A percentile compares a stretch with the other conserved stretches of the same genome.
These are phyloP conservation scores for Apodospora peruviana DNA, from an alignment of 495 filamentous ascomycete genomes.

Conservation along the genomic window DNA sequence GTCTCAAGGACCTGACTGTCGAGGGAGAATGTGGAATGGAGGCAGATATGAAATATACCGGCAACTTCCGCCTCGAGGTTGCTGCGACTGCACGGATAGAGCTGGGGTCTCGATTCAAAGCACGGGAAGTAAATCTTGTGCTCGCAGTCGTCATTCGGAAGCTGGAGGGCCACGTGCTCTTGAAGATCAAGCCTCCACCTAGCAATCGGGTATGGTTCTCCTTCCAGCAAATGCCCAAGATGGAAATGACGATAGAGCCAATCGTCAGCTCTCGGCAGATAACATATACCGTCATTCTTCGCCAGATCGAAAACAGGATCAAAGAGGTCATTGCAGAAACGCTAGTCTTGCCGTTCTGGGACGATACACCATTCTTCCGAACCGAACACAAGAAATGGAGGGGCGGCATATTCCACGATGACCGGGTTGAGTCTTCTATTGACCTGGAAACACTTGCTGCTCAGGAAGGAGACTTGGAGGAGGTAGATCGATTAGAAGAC, in stretches of 20 bases:
- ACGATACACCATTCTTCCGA: slow-evolving; percentile 84
- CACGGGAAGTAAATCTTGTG: slow-evolving; percentile 81
- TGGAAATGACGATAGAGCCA: slow-evolving; percentile 88
- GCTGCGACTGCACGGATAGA: slow-evolving; percentile 87
- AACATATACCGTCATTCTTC: slow-evolving; percentile 84
- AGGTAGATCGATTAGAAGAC: slow-evolving; percentile 38
- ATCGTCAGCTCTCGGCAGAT: slow-evolving; percentile 94
- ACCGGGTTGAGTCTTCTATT: slow-evolving; percentile 23
- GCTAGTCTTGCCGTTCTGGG: slow-evolving; percentile 90
- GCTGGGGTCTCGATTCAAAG: slow-evolving; percentile 80
- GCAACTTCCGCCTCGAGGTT: slow-evolving; percentile 83
- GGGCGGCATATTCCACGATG: slow-evolving; percentile 81
- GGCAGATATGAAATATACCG: slow-evolving; percentile 79
- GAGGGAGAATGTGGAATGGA: slow-evolving; percentile 85
- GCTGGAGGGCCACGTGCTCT: slow-evolving; percentile 74
- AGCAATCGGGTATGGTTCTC: slow-evolving; percentile 94
- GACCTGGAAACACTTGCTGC: slow-evolving; percentile 45
- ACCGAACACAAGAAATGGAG: slow-evolving; percentile 70
- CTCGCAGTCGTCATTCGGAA: slow-evolving; percentile 82
- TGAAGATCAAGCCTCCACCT: slow-evolving; percentile 89
- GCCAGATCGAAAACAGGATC: slow-evolving; percentile 90
- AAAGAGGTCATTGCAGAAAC: slow-evolving; percentile 90
- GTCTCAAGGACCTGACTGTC: slow-evolving; percentile 81
- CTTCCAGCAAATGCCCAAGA: slow-evolving; percentile 85
- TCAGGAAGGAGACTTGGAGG: slow-evolving; percentile 52